These are phyloP conservation scores for Chaetomium strumarium DNA, from an alignment of 2,329 filamentous ascomycete species.

Conservation along the genomic window DNA sequence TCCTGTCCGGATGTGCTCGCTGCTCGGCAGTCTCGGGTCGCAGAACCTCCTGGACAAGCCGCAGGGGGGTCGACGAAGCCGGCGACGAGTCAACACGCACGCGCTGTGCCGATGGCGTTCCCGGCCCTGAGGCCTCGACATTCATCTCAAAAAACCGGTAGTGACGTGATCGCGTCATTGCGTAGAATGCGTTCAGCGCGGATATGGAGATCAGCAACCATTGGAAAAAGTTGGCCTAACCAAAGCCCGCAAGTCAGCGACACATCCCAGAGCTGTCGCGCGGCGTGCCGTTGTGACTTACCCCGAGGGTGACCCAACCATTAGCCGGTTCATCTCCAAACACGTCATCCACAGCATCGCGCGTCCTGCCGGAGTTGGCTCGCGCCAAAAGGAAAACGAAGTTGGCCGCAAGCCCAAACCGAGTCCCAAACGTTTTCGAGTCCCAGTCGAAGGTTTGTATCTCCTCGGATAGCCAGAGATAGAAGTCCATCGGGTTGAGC, in stretches of 20 bases:
- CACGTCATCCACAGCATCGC: constrained; percentile 65
- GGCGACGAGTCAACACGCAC: constrained; percentile 86
- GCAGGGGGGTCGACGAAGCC: constrained; percentile 68
- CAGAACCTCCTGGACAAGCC: constrained; percentile 64
- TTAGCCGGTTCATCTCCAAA: constrained; percentile 66
- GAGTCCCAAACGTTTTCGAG: constrained; percentile 68
- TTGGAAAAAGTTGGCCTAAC: constrained; percentile 64
- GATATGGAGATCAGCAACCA: constrained; percentile 63
- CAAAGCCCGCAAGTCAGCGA: background rate
- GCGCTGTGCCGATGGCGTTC: constrained; percentile 79
- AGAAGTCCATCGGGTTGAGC: constrained; percentile 81
- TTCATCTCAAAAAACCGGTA: constrained; percentile 89
- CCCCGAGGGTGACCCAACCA: constrained; percentile 57
- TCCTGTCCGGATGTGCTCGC: constrained; percentile 74
- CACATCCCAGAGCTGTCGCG: background rate
- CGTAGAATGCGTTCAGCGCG: constrained; percentile 71
- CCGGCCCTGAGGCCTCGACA: constrained; percentile 62
- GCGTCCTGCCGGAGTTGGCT: constrained; percentile 59
- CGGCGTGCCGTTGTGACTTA: constrained; percentile 32
- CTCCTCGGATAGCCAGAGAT: constrained; percentile 88
- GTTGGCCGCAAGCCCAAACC: constrained; percentile 72
- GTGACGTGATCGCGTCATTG: constrained; percentile 72
- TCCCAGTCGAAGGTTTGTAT: constrained; percentile 90
- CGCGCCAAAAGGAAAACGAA: constrained; percentile 74
- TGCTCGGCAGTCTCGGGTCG: constrained; percentile 67